phyloP scores from a whole-genome alignment of 306 rosid species.

The Canavalia gladiata region DNA sequence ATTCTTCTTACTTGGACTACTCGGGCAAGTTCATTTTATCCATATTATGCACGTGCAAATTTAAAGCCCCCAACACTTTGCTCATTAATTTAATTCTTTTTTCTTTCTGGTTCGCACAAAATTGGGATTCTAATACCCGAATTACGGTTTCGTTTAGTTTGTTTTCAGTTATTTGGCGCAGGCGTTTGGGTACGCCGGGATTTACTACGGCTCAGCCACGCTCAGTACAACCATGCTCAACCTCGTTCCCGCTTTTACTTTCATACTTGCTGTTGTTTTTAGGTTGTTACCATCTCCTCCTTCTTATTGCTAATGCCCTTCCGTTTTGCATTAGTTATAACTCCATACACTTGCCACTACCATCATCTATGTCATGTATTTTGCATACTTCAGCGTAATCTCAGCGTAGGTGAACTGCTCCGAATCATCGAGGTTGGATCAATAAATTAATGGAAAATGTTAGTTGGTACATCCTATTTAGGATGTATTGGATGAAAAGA shows the following conservation, averaged over 20 bases:
- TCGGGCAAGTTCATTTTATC: slow-evolving; percentile 60
- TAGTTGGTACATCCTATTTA: too few species aligned
- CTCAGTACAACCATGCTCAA: slow-evolving; percentile 82
- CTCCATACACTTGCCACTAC: neutral
- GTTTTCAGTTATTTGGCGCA: slow-evolving; percentile 59
- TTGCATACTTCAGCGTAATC: neutral
- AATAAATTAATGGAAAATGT: too few species aligned
- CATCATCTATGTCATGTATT: neutral
- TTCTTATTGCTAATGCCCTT: neutral
- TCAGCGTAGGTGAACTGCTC: neutral
- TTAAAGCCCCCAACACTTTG: neutral
- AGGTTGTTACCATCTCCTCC: slow-evolving; percentile 51
- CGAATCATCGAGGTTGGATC: neutral
- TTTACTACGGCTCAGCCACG: slow-evolving; percentile 77
- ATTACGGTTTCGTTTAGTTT: neutral
- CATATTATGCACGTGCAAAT: neutral
- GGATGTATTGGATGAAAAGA: too few species aligned
- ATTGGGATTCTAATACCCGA: slow-evolving; percentile 12
- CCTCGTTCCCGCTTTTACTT: slow-evolving; percentile 81
- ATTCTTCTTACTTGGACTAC: slow-evolving; percentile 67
- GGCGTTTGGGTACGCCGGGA: slow-evolving; percentile 76
- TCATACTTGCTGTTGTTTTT: slow-evolving; percentile 69
- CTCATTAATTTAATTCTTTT: too few species aligned
- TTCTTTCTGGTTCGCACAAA: neutral
- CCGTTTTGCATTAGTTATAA: too few species aligned